phyloP scores from a whole-genome alignment of 345 rosid species.

The Brassica rapa region DNA sequence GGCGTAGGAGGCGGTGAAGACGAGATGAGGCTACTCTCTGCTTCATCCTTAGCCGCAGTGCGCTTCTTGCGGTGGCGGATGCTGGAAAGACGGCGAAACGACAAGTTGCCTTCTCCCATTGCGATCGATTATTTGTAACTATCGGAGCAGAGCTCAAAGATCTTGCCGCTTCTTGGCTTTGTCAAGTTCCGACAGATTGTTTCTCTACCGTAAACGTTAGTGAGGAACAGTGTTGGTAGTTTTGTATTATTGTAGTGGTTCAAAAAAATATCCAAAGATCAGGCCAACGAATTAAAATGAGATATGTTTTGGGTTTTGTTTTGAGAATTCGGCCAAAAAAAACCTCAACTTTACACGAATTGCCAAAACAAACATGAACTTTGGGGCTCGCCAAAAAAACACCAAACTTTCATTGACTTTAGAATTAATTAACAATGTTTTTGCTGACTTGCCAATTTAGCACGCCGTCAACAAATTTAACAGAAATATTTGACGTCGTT shows the following conservation, averaged over 20 bases:
- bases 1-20: constrained; percentile 35
- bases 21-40: constrained; percentile 10
- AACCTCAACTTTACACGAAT: too few relatives aligned
- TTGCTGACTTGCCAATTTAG: too few relatives aligned
- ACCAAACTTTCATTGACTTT: too few relatives aligned
- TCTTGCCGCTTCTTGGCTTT: not conserved
- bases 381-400: too few relatives aligned
- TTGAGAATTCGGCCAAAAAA: too few relatives aligned
- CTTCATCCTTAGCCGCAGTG: constrained; percentile 27
- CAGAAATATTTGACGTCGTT: too few relatives aligned
- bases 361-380: too few relatives aligned
- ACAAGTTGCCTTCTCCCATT: constrained; percentile 55
- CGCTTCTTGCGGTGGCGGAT: constrained; percentile 51
- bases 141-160: not conserved
- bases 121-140: not conserved
- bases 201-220: constrained; percentile 33
- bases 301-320: not conserved
- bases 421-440: too few relatives aligned
- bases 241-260: constrained; percentile 1
- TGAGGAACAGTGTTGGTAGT: constrained; percentile 22
- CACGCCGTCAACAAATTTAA: too few relatives aligned
- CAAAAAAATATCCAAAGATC: not conserved
- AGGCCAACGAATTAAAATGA: not conserved
- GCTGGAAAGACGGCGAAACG: constrained; percentile 50
- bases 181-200: not conserved